Evolutionary conservation across 352 stramenopile genomes (phyloP), one percentile per base, ranked within the genome.

Genomic region (Phytophthora tubulina): DNA sequence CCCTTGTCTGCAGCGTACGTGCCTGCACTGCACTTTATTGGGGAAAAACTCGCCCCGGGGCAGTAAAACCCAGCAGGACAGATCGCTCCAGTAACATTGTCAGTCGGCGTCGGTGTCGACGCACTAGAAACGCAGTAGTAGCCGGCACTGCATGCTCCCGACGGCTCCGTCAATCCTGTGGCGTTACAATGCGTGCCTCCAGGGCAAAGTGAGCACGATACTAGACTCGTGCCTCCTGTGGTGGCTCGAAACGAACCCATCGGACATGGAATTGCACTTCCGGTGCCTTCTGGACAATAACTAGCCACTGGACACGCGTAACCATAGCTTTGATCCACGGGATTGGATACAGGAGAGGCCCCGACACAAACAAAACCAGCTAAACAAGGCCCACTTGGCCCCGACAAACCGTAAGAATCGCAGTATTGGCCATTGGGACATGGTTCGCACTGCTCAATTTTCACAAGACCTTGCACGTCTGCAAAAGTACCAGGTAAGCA

Each of bases 401-500:
- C 39, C 0, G 67, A 81, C 1, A 91, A 62, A 1, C 86, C 90
- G 52, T 91, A 95, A 14, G 92, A 90, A 52, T 98, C 93, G 67
- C 95, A 98, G 49, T 93, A 98, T 30, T 76, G 85, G 0, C 95
- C 95, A 8, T 82, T 73, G 9, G 88, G 78, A 73, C 95, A 98
- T 17, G 75, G 38, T 27, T 85, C 80, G 53, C 95, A 99, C 62
- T 97, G 87, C 0, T 80, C 67, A 21, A 86, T 73, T 21, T 81
- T 79, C 7, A 89, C 72, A 0, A 98, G 76, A n/a, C 88, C 85
- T 27, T 88, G 73, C 1, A 80, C 55, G 9, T 84, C 80, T 8
- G 81, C 79, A 63, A 87, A 89, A 8, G 75, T 90, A 3, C 90
- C 90, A 7, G 81, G 78, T 2, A 76, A 66, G 59, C 92, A 98